Conservation (phyloP, 2,329 filamentous ascomycete species). For the Trichoderma sp. region DNA sequence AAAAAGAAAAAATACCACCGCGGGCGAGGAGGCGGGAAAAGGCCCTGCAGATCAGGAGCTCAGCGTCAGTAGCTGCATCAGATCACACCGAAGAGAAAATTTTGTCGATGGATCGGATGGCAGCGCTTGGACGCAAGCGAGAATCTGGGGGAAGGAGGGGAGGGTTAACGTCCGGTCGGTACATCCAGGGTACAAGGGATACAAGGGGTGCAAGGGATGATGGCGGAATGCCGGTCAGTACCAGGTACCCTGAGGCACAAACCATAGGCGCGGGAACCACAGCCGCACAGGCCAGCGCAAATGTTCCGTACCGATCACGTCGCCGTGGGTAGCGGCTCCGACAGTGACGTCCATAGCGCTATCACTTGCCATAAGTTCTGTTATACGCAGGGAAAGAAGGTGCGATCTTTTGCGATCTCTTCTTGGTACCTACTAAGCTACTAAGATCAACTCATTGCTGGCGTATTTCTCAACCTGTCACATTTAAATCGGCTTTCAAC, state of each 20-base stretch:
- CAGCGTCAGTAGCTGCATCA: slow-evolving; percentile 15
- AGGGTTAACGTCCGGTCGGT: slow-evolving; percentile 3
- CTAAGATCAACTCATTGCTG: not conserved
- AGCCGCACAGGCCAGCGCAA: slow-evolving; percentile 7
- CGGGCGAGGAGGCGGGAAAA: not conserved
- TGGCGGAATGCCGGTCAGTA: not conserved
- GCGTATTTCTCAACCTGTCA: not conserved
- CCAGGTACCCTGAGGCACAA: not conserved
- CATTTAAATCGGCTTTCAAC: not conserved
- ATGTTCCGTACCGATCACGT: slow-evolving; percentile 1
- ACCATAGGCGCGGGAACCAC: not conserved
- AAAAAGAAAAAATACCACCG: too few relatives aligned
- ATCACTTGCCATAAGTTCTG: not conserved
- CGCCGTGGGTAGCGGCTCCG: not conserved
- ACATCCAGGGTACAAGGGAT: slow-evolving; percentile 3
- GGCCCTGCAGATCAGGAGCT: slow-evolving; percentile 19
- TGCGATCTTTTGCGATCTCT: not conserved
- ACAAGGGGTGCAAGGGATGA: not conserved
- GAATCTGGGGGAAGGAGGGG: slow-evolving; percentile 21
- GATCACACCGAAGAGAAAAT: slow-evolving; percentile 19
- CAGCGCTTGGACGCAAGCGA: slow-evolving; percentile 20
- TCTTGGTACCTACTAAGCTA: not conserved
- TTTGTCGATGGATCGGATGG: slow-evolving; percentile 18
- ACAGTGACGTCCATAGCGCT: not conserved
- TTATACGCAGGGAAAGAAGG: not conserved